A percentile compares a stretch with the other conserved stretches of the same genome.
Conservation (phyloP, 345 rosid species). For the Ceriops zippeliana region DNA sequence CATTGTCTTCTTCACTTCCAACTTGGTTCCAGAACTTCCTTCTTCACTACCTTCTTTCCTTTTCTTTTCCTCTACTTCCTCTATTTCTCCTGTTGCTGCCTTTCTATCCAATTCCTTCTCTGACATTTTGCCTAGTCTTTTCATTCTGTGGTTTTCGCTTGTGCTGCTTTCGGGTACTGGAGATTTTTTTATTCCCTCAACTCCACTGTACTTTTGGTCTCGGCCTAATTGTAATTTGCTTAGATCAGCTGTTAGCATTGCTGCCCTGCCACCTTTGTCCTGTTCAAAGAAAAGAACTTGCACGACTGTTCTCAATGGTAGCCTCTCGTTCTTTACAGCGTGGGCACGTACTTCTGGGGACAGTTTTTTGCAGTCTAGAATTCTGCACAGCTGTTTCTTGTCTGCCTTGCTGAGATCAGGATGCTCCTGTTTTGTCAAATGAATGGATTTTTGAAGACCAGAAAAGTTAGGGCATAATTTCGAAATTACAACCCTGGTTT, state of each 20-base stretch:
- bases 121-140: slow-evolving; percentile 18
- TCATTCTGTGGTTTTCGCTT: slow-evolving; percentile 21
- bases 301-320: slow-evolving; percentile 91
- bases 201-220: slow-evolving; percentile 8
- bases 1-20: slow-evolving; percentile 25
- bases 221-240: slow-evolving; percentile 28
- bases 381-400: slow-evolving; percentile 71
- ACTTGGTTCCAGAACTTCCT: slow-evolving; percentile 27
- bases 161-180: slow-evolving; percentile 27
- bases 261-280: slow-evolving; percentile 32
- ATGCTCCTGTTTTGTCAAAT: slow-evolving; percentile 61
- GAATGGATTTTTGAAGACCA: not conserved
- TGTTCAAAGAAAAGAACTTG: slow-evolving; percentile 91
- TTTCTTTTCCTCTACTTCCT: slow-evolving; percentile 26
- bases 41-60: slow-evolving; percentile 31
- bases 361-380: slow-evolving; percentile 88
- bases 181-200: slow-evolving; percentile 18
- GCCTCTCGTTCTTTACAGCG: slow-evolving; percentile 89
- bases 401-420: slow-evolving; percentile 79
- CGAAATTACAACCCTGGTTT: too few relatives aligned
- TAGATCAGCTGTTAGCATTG: slow-evolving; percentile 8
- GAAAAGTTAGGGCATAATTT: not conserved
- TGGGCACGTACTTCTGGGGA: slow-evolving; percentile 82
- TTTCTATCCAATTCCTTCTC: slow-evolving; percentile 26
- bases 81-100: slow-evolving; percentile 24